A percentile compares a stretch with the other conserved stretches of the same genome.
Evolutionary conservation across 176 grass and related monocot genomes (phyloP).

Genomic region (Pontederia paniculata): DNA sequence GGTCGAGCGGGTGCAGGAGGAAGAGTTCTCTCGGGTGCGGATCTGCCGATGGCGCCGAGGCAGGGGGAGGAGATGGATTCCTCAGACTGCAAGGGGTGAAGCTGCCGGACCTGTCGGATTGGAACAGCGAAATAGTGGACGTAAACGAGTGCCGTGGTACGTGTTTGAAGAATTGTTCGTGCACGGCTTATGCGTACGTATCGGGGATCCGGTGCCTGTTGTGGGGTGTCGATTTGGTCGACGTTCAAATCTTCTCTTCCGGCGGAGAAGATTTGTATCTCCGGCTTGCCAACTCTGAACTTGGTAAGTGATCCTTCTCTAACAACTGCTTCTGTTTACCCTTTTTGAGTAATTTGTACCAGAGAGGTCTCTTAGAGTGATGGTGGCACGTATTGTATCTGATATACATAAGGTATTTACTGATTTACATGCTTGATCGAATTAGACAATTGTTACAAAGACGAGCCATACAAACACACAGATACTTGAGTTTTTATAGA

Average conservation of each 20-base stretch:
- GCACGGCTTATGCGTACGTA: conserved; percentile 17
- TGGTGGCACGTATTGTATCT: no score
- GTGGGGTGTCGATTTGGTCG: conserved; percentile 14
- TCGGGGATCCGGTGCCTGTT: conserved; percentile 9
- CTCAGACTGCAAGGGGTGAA: not conserved
- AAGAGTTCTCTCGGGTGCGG: not conserved
- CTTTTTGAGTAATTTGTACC: conserved; percentile 1
- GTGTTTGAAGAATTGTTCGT: conserved; percentile 17
- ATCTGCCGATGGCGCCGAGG: not conserved
- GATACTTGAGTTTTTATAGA: not conserved
- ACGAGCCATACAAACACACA: conserved; percentile 2
- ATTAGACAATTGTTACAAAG: not conserved
- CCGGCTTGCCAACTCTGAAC: conserved; percentile 4
- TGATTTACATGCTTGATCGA: no score
- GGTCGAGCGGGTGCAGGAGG: conserved; percentile 3
- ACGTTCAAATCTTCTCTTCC: conserved; percentile 7
- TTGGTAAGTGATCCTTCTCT: not conserved
- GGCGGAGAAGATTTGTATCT: conserved; percentile 6
- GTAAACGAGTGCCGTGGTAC: not conserved
- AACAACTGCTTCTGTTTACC: conserved; percentile 7
- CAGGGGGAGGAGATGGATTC: not conserved
- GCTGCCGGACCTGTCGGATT: not conserved
- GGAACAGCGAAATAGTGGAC: not conserved
- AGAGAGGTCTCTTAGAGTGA: no score
- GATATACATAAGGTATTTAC: no score